Evolutionary conservation across 139 green algal genomes (phyloP).

Genomic region (Chlorella sorokiniana): DNA sequence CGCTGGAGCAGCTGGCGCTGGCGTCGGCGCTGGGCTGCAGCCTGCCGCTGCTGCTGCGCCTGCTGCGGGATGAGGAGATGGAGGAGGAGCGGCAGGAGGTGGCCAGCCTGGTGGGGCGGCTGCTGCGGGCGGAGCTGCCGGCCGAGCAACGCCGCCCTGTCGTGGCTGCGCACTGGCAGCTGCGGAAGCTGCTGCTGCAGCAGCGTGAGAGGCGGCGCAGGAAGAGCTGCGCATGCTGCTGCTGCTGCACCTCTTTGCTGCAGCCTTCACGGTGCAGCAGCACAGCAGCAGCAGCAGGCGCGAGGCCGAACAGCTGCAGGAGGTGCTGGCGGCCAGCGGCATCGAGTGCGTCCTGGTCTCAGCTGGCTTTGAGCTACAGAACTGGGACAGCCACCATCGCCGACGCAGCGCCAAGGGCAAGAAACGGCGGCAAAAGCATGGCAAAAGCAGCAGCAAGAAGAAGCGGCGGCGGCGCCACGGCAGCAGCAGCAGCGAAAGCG

Average conservation of each 20-base stretch:
- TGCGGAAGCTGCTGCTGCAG: neutral
- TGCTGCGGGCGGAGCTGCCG: neutral
- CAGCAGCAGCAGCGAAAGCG: neutral
- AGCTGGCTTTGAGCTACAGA: neutral
- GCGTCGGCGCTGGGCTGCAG: slow-evolving; percentile 17
- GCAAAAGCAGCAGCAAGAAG: neutral
- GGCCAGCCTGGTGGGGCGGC: neutral
- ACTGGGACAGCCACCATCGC: neutral
- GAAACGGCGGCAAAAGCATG: neutral
- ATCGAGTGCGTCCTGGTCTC: neutral
- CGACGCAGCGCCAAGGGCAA: neutral
- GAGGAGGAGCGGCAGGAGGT: neutral
- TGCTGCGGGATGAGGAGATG: slow-evolving; percentile 27
- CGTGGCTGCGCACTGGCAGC: neutral
- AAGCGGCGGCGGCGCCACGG: neutral
- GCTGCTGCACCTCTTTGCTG: slow-evolving; percentile 23
- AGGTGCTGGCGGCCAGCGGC: neutral
- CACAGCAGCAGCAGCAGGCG: neutral
- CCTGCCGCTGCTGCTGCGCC: slow-evolving; percentile 17
- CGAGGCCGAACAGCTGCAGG: neutral
- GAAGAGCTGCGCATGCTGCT: slow-evolving; percentile 11
- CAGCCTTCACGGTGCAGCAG: neutral
- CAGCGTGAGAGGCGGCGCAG: neutral
- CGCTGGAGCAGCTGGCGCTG: slow-evolving; percentile 31
- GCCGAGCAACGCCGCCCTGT: neutral